Percentiles rank a stretch among this genome's conserved stretches.
Conservation (phyloP, 2,329 filamentous ascomycete species). For the Dactylellina drechsleri region DNA sequence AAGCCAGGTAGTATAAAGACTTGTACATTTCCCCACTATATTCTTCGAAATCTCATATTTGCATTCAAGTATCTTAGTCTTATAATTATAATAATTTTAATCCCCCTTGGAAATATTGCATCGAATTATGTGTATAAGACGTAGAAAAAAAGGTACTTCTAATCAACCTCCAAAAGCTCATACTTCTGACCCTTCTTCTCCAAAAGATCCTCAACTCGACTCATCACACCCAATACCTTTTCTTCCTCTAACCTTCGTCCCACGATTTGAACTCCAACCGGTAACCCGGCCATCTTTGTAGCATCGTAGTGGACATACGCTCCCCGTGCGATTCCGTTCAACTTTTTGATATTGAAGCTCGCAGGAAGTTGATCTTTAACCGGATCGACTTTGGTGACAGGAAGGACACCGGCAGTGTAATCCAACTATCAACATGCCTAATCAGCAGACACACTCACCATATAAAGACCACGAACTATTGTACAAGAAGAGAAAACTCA, state of each 20-base stretch:
- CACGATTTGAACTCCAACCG: conserved; percentile 85
- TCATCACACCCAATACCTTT: conserved; percentile 84
- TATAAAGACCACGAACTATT: neutral
- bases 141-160: too few species aligned
- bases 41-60: neutral
- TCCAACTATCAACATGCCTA: conserved; percentile 72
- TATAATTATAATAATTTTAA: too few species aligned
- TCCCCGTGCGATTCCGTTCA: conserved; percentile 82
- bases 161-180: conserved; percentile 61
- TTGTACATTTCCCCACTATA: conserved; percentile 30
- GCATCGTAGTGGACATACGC: conserved; percentile 89
- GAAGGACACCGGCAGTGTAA: conserved; percentile 83
- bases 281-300: conserved; percentile 82
- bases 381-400: conserved; percentile 84
- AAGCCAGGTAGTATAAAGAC: conserved; percentile 53
- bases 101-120: too few species aligned
- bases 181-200: conserved; percentile 66
- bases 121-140: too few species aligned
- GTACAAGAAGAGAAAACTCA: conserved; percentile 62
- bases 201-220: conserved; percentile 78
- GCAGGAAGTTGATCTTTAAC: conserved; percentile 73
- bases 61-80: too few species aligned
- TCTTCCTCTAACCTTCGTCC: conserved; percentile 84
- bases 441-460: conserved; percentile 43
- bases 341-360: conserved; percentile 70